Evolutionary conservation across 306 rosid genomes (phyloP), one percentile per base, ranked within the genome.

Genomic region (Sesbania bispinosa): DNA sequence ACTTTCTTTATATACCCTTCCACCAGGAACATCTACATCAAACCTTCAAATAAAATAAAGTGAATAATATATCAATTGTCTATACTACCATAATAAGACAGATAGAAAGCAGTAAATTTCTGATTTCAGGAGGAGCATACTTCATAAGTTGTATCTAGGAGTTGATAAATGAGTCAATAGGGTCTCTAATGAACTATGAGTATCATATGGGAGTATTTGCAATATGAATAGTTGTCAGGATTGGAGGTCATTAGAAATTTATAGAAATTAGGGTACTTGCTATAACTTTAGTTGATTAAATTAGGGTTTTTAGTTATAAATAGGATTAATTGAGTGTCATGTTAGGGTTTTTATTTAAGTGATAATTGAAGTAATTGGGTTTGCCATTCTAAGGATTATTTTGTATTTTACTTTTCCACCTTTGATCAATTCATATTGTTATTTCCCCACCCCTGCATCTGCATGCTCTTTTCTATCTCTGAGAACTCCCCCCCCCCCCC

Each of bases 1-100:
- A 79, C 95, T 84, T 85, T 94, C 99, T 76, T 88, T 91, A 58
- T 86, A 94, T 47, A 80, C 86, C 75, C 96, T 87, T 85, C 95
- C 99, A 73, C 96, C 97, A 77, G 97, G 93, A 78, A 88, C 87
- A 76, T 91, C 96, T 26, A 94, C 99, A 82, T 94, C 97, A 79
- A 94, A 91, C 96, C 97, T 94, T 76, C 43, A 77, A 21, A 54
- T 53, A 51, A 51, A 87, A 59, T 63, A 39, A 67, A 18, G 39
- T 13, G 33, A 67, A 62, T 20, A 61, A 47, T 41, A 38, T 27
- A 55, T 42, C 23, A 47, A 33, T 26, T 70, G 41, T 50, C 39
- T 33, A 70, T 33, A 30, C 32, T 65, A 26, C 46, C 54, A 26
- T 38, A 58, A 16, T 9, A 64, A 19, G 62, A 52, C 55, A 69